Evolutionary conservation across 768 basidiomycete genomes (phyloP), one percentile per base, ranked within the genome.

Genomic region (Amanita pseudoporphyria): DNA sequence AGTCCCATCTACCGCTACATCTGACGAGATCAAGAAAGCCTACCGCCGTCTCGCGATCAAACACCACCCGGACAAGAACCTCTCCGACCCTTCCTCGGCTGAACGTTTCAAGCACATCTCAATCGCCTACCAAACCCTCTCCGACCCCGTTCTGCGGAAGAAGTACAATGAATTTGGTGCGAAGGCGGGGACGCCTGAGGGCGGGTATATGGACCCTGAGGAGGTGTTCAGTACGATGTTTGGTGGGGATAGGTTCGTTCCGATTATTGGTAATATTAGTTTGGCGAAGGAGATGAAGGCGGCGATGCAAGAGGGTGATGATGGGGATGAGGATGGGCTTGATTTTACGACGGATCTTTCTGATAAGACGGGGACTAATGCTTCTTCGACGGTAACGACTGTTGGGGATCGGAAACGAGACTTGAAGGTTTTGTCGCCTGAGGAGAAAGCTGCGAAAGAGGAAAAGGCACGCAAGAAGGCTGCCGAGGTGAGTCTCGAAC

Each of bases 161-260:
- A 90, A 91, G 61, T 95, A 94, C 68, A 93, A 95, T 65, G 87
- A 90, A 61, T 94, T 92, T 60, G 92, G 90, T 1, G 72, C 85
- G 0, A 87, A 85, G 66, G 88, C 85, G 68, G 86, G 79, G 47
- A 81, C 78, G 9, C 81, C 85, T 0, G 89, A 91, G 51, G 89
- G 88, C 26, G 90, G 88, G 2, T 90, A 79, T 57, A 83, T 92
- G 44, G 91, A 95, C 63, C 91, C 91, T 0, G 86, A 89, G 55
- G 83, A 84, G 56, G 78, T 84, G 10, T 84, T 84, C 57, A 78
- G 86, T 5, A 83, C 84, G 9, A 87, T 95, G 53, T 95, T 95
- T 55, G 92, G 92, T 38, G 91, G 91, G 2, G 89, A 92, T 45
- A 69, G 82, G 26, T 94, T 94, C 64, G 67, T 81, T 38, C 82